A percentile compares a stretch with the other conserved stretches of the same genome.
Evolutionary conservation across 106 monocot species (phyloP).

Genomic region (Posidonia australis): DNA sequence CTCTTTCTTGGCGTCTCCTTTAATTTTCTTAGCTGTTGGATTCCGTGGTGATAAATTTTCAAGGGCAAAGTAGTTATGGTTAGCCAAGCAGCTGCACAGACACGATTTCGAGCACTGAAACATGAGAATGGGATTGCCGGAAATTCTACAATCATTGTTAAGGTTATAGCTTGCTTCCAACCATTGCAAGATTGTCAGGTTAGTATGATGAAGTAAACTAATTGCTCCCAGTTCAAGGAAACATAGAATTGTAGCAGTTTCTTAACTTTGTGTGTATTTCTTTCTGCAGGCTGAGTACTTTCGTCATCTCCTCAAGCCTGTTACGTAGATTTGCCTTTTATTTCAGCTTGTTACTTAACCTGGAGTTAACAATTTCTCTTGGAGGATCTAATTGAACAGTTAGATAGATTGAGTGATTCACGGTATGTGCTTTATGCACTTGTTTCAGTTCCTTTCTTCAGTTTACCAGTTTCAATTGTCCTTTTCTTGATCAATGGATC

Average conservation of each 20-base stretch:
- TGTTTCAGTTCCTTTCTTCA: background rate
- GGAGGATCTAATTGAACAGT: background rate
- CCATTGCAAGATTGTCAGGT: conserved; percentile 86
- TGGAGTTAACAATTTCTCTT: conserved; percentile 5
- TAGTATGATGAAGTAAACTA: background rate
- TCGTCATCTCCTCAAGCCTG: conserved; percentile 79
- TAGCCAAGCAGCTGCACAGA: conserved; percentile 69
- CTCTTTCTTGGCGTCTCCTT: background rate
- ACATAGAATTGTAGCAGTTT: background rate
- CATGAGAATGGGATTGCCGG: conserved; percentile 71
- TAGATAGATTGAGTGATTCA: background rate
- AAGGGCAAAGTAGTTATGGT: conserved; percentile 65
- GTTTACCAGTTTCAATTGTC: background rate
- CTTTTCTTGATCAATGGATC: background rate
- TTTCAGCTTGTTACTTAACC: background rate
- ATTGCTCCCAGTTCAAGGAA: too few relatives aligned
- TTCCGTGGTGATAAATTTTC: conserved; percentile 3
- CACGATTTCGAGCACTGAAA: conserved; percentile 79
- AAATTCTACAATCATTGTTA: conserved; percentile 51
- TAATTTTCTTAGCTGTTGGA: conserved; percentile 10
- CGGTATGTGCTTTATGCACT: background rate
- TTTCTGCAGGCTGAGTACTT: conserved; percentile 77
- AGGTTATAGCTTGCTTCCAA: conserved; percentile 72
- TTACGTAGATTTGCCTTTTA: conserved; percentile 44
- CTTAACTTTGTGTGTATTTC: background rate